These are phyloP conservation scores for Graphiopsis chlorocephala DNA, from an alignment of 2,329 filamentous ascomycete genomes.

Conservation along the genomic window DNA sequence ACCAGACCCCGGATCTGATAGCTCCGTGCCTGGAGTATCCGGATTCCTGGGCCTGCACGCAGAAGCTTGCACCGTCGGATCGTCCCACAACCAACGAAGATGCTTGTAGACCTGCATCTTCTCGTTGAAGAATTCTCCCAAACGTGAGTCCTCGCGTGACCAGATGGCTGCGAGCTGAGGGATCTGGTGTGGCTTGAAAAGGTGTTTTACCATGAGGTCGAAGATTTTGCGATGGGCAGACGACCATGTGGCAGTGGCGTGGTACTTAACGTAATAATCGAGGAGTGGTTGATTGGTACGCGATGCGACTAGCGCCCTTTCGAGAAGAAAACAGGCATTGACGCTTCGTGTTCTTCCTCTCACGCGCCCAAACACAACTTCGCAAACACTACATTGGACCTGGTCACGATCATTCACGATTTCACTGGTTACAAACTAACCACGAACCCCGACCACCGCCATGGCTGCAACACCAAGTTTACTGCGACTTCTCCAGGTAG, in stretches of 20 bases:
- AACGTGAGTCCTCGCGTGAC: neutral
- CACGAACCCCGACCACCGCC: no score
- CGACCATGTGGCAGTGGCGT: neutral
- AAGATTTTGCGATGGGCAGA: neutral
- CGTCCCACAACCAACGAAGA: neutral
- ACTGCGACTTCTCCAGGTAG: constrained; percentile 15
- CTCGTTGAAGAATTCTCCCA: neutral
- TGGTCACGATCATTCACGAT: neutral
- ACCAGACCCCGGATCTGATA: neutral
- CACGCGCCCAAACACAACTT: no score
- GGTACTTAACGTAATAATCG: neutral
- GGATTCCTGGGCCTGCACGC: neutral
- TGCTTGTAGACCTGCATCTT: neutral
- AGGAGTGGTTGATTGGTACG: neutral
- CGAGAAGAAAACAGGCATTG: no score
- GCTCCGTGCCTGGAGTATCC: neutral
- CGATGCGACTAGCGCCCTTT: no score
- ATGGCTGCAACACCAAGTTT: neutral
- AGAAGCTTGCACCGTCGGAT: neutral
- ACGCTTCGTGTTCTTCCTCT: no score
- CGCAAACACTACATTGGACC: no score
- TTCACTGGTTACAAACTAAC: neutral
- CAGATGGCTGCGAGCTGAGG: neutral
- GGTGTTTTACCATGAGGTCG: neutral
- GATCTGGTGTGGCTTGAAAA: neutral